Evolutionary conservation across 2,329 filamentous ascomycete genomes (phyloP), one percentile per base, ranked within the genome.

Genomic region (Microsporum audouinii): DNA sequence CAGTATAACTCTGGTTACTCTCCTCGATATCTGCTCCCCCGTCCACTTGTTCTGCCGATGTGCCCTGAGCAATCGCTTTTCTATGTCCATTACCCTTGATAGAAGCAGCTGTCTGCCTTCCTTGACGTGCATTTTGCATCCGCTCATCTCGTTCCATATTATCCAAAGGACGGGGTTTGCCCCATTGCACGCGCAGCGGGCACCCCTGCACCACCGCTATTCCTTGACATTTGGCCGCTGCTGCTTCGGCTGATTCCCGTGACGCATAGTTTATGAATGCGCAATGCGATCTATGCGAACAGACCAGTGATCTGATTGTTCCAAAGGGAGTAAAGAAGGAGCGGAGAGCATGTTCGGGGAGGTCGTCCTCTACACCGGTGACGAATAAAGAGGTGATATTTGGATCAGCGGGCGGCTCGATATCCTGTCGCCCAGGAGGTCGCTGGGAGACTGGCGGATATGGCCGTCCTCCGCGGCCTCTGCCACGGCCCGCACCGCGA

Each of bases 281-380:
- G 73, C 91, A 97, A 71, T 97, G 94, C 14, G 92, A 92, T 78
- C 95, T 91, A 76, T 99, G 94, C 5, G 91, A 96, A 75, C 94
- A 97, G 41, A 99, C 87, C 14, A 99, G 78, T 31, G 91, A 96
- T 68, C 94, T 89, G 63, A 99, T 86, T 70, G 92, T 89, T 65
- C 94, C 94, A 68, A 91, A 91, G 17, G 84, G 83, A 63, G 89
- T 85, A 78, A 99, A 99, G 74, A 95, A 94, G 1, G 90, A 87
- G 56, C 94, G 88, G 31, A 99, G 80, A 69, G 91, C 91, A 75
- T 91, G 86, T 74, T 99, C 94, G 1, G 92, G 91, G 5, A 99
- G 80, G 69, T 99, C 94, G 71, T 99, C 94, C 73, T 99, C 94
- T 1, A 99, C 85, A 6, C 94, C 95, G 0, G 92, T 96, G 34